phyloP scores from a whole-genome alignment of 805 yeast genomes.

The Tetrapisispora namnaoensis region DNA sequence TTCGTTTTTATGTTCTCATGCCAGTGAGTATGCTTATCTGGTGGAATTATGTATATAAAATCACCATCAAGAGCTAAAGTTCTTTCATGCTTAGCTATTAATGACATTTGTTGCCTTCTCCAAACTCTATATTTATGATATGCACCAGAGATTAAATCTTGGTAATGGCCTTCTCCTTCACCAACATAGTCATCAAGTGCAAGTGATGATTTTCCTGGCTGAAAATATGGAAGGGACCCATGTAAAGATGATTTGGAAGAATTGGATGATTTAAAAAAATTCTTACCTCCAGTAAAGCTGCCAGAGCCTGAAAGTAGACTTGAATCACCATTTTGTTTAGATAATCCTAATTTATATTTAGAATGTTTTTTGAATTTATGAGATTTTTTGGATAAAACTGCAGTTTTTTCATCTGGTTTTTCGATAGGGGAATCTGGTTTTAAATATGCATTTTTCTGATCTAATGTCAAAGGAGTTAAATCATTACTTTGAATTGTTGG shows the following conservation, averaged over 20 bases:
- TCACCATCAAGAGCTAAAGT: conserved; percentile 90
- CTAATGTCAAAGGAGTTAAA: conserved; percentile 27
- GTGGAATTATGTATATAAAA: conserved; percentile 70
- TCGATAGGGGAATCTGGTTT: conserved; percentile 8
- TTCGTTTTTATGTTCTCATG: conserved; percentile 73
- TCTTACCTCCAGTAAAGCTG: conserved; percentile 6
- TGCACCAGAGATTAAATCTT: conserved; percentile 37
- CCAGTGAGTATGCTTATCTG: conserved; percentile 69
- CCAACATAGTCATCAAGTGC: conserved; percentile 9
- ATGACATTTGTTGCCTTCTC: conserved; percentile 80
- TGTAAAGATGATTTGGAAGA: conserved; percentile 27
- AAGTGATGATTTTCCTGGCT: conserved; percentile 10
- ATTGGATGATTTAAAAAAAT: conserved; percentile 30
- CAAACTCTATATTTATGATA: conserved; percentile 81
- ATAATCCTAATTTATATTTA: conserved; percentile 15
- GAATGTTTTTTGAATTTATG: conserved; percentile 11
- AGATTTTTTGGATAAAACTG: conserved; percentile 3
- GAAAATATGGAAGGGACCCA: conserved; percentile 12
- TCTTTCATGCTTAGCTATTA: conserved; percentile 65
- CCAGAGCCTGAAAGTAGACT: conserved; percentile 8
- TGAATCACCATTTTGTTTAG: conserved; percentile 12
- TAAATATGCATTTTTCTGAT: conserved; percentile 16
- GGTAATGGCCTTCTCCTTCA: conserved; percentile 14
- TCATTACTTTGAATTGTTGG: conserved; percentile 30
- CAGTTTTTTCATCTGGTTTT: background rate